phyloP scores from a whole-genome alignment of 2,329 filamentous ascomycete species.

The Neoarthrinium moseri region DNA sequence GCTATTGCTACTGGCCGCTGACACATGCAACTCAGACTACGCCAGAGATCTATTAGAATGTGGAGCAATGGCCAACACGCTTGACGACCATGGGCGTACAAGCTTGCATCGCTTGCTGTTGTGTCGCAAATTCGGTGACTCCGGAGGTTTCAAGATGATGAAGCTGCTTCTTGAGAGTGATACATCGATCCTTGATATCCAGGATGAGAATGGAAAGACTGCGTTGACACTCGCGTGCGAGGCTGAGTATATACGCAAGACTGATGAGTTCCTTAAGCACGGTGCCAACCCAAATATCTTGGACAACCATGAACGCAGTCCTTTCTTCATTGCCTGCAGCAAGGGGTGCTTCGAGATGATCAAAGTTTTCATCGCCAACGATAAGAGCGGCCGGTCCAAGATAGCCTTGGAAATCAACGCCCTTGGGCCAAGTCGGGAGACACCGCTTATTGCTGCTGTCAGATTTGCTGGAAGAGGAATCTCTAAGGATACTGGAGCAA shows the following conservation, averaged over 20 bases:
- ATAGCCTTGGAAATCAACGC: background rate
- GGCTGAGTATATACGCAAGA: background rate
- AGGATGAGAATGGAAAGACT: background rate
- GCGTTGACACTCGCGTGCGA: background rate
- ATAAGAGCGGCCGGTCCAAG: background rate
- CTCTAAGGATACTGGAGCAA: background rate
- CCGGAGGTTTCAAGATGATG: background rate
- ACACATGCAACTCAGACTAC: background rate
- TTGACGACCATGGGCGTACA: background rate
- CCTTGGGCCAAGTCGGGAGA: background rate
- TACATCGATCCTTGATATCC: background rate
- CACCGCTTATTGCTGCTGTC: background rate
- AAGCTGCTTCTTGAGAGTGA: background rate
- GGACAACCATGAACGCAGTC: background rate
- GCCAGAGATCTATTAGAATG: background rate
- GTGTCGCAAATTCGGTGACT: background rate
- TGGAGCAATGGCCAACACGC: background rate
- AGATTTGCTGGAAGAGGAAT: background rate
- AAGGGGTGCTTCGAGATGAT: background rate
- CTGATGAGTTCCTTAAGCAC: background rate
- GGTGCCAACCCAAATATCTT: background rate
- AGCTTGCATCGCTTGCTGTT: background rate
- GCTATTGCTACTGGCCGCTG: background rate
- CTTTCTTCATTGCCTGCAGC: background rate
- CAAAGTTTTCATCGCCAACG: background rate